phyloP scores from a whole-genome alignment of 257 asterid species.

The Solanum chmielewskii region DNA sequence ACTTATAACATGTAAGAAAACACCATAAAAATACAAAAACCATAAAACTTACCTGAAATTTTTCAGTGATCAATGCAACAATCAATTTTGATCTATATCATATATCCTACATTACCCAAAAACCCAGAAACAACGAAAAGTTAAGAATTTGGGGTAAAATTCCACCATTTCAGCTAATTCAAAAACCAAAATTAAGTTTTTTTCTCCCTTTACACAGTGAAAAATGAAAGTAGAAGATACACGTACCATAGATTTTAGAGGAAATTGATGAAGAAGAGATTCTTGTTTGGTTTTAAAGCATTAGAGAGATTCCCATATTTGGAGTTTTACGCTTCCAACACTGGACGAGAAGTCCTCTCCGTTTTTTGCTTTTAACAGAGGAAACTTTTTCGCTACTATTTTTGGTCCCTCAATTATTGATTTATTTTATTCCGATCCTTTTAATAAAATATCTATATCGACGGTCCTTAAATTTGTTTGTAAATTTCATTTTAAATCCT shows the following conservation, averaged over 20 bases:
- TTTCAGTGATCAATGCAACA: background rate
- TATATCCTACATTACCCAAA: background rate
- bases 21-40: background rate
- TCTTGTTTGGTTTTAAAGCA: background rate
- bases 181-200: background rate
- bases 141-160: background rate
- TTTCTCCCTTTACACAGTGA: background rate
- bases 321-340: background rate
- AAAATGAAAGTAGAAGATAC: background rate
- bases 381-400: background rate
- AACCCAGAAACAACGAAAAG: background rate
- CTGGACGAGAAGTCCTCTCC: background rate
- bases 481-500: background rate
- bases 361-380: background rate
- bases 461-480: background rate
- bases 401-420: background rate
- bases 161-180: background rate
- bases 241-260: background rate
- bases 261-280: background rate
- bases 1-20: background rate
- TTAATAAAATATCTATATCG: background rate
- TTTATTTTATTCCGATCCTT: background rate
- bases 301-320: background rate
- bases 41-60: background rate
- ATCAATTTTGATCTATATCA: background rate